Evolutionary conservation across 805 yeast genomes (phyloP).

Genomic region (Yamadazyma endophytica): DNA sequence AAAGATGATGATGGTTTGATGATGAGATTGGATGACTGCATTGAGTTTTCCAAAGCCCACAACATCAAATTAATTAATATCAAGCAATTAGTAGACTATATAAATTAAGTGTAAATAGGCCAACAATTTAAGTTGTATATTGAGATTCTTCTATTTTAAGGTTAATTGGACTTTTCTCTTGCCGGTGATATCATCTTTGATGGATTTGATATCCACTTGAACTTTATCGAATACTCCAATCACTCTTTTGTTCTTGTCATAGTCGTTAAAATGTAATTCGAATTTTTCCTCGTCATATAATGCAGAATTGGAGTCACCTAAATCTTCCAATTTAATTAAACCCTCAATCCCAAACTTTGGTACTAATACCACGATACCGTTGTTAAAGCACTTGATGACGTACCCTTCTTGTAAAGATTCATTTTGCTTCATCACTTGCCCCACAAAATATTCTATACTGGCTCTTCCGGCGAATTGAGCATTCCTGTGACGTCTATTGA

Average conservation of each 20-base stretch:
- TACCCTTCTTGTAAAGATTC: constrained; percentile 84
- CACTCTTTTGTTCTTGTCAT: constrained; percentile 41
- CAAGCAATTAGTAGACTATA: constrained; percentile 55
- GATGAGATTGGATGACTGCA: constrained; percentile 91
- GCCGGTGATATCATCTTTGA: constrained; percentile 82
- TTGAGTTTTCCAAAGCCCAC: constrained; percentile 57
- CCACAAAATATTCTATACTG: constrained; percentile 94
- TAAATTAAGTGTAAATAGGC: constrained; percentile 1
- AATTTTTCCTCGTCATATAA: constrained; percentile 75
- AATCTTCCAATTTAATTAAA: constrained; percentile 72
- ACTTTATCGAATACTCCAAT: constrained; percentile 82
- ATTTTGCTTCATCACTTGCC: constrained; percentile 90
- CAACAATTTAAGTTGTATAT: constrained; percentile 3
- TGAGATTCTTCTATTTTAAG: constrained; percentile 35
- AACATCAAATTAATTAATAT: constrained; percentile 73
- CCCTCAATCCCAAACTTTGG: constrained; percentile 97
- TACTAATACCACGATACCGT: constrained; percentile 91
- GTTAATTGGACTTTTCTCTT: constrained; percentile 85
- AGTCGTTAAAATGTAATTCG: constrained; percentile 55
- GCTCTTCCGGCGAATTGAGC: constrained; percentile 99
- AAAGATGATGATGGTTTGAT: constrained; percentile 89
- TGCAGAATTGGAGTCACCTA: constrained; percentile 62
- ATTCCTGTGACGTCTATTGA: constrained; percentile 91
- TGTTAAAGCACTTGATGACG: constrained; percentile 85
- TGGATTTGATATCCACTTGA: constrained; percentile 74